These are phyloP conservation scores for Rosa lucieae DNA, from an alignment of 306 rosid species.

Conservation along the genomic window DNA sequence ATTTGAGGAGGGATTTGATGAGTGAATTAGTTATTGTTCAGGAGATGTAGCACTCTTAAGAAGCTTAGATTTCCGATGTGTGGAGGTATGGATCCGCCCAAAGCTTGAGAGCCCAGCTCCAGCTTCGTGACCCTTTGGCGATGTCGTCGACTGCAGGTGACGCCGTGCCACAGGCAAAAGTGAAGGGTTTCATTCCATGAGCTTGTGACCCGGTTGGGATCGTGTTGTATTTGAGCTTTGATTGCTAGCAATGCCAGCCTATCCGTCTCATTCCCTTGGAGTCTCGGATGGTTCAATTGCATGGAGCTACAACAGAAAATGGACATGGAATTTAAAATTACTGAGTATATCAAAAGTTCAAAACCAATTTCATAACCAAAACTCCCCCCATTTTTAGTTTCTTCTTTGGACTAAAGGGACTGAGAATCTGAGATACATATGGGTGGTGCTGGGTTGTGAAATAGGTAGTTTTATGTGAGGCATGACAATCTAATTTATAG, in stretches of 20 bases:
- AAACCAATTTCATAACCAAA: background rate
- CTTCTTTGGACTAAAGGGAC: background rate
- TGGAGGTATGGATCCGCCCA: background rate
- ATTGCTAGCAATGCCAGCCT: background rate
- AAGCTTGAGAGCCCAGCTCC: background rate
- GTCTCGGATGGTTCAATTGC: background rate
- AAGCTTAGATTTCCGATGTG: conserved; percentile 41
- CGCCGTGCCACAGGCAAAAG: background rate
- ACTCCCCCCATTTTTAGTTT: background rate
- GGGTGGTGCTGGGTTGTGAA: background rate
- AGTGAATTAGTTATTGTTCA: conserved; percentile 26
- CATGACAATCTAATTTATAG: background rate
- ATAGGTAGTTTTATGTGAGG: background rate
- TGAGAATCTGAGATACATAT: background rate
- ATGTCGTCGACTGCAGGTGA: background rate
- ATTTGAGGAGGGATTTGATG: conserved; percentile 39
- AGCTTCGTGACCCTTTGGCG: background rate
- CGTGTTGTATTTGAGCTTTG: background rate
- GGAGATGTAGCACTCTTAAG: conserved; percentile 17
- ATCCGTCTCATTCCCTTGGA: background rate
- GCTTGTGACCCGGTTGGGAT: background rate
- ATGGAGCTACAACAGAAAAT: background rate
- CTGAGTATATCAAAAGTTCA: background rate
- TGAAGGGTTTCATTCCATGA: background rate
- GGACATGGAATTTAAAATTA: background rate